Base-by-base conservation (phyloP, 192 early-diverging fungal species). In the Geranomyces michiganensis region DNA sequence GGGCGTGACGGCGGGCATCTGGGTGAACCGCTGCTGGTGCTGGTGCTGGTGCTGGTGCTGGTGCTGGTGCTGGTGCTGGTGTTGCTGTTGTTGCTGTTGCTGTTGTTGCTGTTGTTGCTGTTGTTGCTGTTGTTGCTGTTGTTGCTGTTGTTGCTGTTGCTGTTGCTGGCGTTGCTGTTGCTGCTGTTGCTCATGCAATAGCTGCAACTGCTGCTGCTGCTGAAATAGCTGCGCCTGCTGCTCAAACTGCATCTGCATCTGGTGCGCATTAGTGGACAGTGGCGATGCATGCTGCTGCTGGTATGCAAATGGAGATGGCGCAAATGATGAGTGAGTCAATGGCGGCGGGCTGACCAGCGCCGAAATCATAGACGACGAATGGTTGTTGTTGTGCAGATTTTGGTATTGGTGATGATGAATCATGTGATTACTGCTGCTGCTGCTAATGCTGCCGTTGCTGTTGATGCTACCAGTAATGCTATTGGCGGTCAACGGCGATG, bases 181-280 rank as follows among this genome's bases (percentile, higher is more conserved):
- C 10, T 47, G 46, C 46, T 47, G 46, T 47, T 47, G 51, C 19
- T 60, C 22, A 17, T 60, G 58, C 58, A 60, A 27, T 4, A 26
- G 58, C 17, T 17, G 27, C 27, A 32, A 27, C 17, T 26, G 58
- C 27, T 26, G 31, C 30, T 60, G 58, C 26, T 60, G 58, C 17
- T 17, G 27, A 7, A 17, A 29, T 14, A 26, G 58, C 58, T 60
- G 58, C 17, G 19, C 22, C 30, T 60, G 58, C 30, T 60, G 58
- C 58, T 60, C 22, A 32, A 60, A 60, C 58, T 60, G 58, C 7
- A 31, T 17, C 27, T 60, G 51, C 51, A 24, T n/a, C 6, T 53
- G 51, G 17, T 53, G 51, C 19, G 19, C 51, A 15, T 3, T 53
- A n/a, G 26, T 26, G 6, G 51, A 53, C 17, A 53, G 5, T 41